Percentiles rank a stretch among this genome's conserved stretches.
phyloP scores from a whole-genome alignment of 306 rosid genomes.

The Acacia crassicarpa region DNA sequence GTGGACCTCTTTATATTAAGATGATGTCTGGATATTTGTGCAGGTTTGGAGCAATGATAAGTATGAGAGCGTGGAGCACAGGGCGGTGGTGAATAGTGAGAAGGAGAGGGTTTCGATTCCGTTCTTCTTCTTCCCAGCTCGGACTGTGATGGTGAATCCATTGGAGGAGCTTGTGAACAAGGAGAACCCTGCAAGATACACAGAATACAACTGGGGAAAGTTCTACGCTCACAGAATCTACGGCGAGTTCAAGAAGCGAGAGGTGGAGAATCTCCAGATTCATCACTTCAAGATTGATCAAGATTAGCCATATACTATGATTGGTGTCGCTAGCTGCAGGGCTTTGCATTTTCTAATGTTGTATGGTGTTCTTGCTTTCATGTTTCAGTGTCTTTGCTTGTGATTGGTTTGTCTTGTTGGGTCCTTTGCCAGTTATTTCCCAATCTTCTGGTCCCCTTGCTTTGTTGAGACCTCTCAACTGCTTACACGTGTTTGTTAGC shows the following conservation, averaged over 20 bases:
- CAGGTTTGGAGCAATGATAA: slow-evolving; percentile 84
- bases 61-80: slow-evolving; percentile 70
- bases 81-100: slow-evolving; percentile 53
- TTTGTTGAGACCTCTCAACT: too few species aligned
- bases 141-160: slow-evolving; percentile 45
- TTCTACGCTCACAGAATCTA: slow-evolving; percentile 33
- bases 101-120: slow-evolving; percentile 57
- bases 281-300: slow-evolving; percentile 34
- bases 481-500: too few species aligned
- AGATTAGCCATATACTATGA: background rate
- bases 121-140: slow-evolving; percentile 56
- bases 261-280: slow-evolving; percentile 53
- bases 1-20: too few species aligned
- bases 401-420: too few species aligned
- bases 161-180: slow-evolving; percentile 52
- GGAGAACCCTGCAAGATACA: slow-evolving; percentile 48
- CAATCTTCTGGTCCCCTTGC: too few species aligned
- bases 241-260: slow-evolving; percentile 48
- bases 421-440: too few species aligned
- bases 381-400: too few species aligned
- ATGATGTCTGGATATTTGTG: background rate
- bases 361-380: too few species aligned
- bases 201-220: slow-evolving; percentile 64
- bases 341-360: too few species aligned
- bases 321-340: too few species aligned